A percentile compares a stretch with the other conserved stretches of the same genome.
Evolutionary conservation across 2,329 filamentous ascomycete species (phyloP).

Genomic region (Blumeria graminis): DNA sequence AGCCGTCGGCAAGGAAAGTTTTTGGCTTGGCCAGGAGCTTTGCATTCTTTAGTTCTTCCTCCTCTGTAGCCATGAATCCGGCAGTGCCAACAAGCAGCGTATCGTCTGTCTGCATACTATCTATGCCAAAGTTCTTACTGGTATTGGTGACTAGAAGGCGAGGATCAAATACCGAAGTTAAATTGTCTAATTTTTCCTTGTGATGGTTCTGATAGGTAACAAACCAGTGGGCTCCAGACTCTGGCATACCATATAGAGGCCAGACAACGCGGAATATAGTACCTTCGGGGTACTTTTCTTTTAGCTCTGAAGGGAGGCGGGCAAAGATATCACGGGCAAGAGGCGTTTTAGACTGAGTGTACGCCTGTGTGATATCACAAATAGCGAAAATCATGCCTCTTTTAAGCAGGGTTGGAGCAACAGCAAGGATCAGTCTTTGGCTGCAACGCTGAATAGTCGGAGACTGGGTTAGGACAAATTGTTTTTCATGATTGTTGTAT

Average conservation of each 20-base stretch:
- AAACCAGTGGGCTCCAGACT: not conserved
- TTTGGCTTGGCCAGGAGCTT: not conserved
- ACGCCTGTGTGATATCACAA: not conserved
- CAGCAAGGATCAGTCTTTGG: not conserved
- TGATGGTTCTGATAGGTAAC: not conserved
- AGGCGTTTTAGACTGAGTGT: not conserved
- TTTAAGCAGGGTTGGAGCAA: not conserved
- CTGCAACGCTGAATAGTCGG: not conserved
- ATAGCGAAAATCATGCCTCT: not conserved
- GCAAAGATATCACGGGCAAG: not conserved
- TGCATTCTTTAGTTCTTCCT: not conserved
- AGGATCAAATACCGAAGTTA: not conserved
- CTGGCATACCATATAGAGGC: not conserved
- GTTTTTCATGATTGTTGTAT: not conserved
- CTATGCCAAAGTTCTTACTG: not conserved
- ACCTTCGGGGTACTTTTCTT: not conserved
- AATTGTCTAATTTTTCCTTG: not conserved
- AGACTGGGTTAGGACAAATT: not conserved
- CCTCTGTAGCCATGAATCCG: not conserved
- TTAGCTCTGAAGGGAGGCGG: not conserved
- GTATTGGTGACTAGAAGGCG: not conserved
- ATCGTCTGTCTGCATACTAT: conserved; percentile 2
- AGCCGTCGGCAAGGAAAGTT: not conserved
- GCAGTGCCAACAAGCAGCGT: not conserved
- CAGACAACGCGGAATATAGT: not conserved